These are phyloP conservation scores for Mimosa pudica DNA, from an alignment of 306 rosid species.

Conservation along the genomic window DNA sequence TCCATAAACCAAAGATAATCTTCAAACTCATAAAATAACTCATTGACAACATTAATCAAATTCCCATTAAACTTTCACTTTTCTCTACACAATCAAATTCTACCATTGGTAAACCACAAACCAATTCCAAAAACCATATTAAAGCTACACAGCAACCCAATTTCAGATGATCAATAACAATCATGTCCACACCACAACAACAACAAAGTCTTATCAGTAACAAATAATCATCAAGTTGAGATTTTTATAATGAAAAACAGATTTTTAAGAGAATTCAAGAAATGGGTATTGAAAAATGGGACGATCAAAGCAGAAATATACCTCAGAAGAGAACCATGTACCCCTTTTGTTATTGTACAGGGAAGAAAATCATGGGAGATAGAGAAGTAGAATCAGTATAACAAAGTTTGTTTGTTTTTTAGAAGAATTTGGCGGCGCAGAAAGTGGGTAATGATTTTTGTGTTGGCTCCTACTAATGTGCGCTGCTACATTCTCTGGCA, in stretches of 20 bases:
- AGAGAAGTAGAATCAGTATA: neutral
- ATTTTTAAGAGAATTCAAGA: slow-evolving; percentile 7
- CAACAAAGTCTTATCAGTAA: too few relatives aligned
- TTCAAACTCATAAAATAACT: slow-evolving; percentile 15
- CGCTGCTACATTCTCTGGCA: neutral
- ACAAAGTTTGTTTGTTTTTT: slow-evolving; percentile 8
- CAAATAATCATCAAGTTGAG: too few relatives aligned
- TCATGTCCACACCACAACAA: slow-evolving; percentile 4
- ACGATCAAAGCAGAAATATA: slow-evolving; percentile 12
- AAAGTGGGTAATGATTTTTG: slow-evolving; percentile 21
- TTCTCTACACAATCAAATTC: neutral
- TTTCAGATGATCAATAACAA: neutral
- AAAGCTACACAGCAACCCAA: slow-evolving; percentile 14
- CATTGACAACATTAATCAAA: neutral
- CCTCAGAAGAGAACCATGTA: slow-evolving; percentile 24
- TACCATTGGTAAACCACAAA: slow-evolving; percentile 13
- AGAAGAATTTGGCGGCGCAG: slow-evolving; percentile 26
- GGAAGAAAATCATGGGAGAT: neutral
- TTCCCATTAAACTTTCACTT: neutral
- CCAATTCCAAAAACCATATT: slow-evolving; percentile 23
- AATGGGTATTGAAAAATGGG: slow-evolving; percentile 20
- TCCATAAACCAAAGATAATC: slow-evolving; percentile 2
- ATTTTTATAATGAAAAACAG: too few relatives aligned
- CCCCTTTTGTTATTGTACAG: neutral
- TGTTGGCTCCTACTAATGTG: neutral